A percentile compares a stretch with the other conserved stretches of the same genome.
These are phyloP conservation scores for Diaporthe amygdali DNA, from an alignment of 2,329 filamentous ascomycete species.

Conservation along the genomic window DNA sequence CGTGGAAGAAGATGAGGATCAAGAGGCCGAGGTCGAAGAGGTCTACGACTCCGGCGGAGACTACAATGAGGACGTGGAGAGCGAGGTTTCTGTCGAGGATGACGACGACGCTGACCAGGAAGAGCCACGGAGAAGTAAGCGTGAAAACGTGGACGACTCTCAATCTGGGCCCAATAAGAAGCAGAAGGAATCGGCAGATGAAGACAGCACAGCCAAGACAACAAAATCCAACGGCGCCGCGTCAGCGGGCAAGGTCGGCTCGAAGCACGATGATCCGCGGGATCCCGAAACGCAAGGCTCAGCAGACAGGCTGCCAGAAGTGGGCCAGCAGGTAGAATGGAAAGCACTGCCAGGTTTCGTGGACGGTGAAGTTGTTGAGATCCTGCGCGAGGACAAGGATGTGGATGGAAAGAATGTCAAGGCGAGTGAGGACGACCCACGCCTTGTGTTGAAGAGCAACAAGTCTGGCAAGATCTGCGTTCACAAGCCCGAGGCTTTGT, in stretches of 20 bases:
- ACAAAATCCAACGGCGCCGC: not conserved
- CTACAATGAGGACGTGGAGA: not conserved
- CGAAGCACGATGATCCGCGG: constrained; percentile 25
- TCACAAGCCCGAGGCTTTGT: constrained; percentile 33
- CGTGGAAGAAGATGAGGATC: not conserved
- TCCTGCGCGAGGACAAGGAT: constrained; percentile 14
- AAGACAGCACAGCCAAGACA: not conserved
- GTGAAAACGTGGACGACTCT: not conserved
- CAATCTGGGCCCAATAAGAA: not conserved
- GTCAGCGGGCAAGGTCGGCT: constrained; percentile 22
- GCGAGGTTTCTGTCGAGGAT: not conserved
- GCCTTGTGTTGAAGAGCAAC: constrained; percentile 18
- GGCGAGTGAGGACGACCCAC: constrained; percentile 23
- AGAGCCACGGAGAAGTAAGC: not conserved
- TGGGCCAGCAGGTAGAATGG: constrained; percentile 24
- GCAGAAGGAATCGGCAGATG: not conserved
- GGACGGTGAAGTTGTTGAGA: constrained; percentile 27
- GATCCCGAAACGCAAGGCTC: constrained; percentile 20
- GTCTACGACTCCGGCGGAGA: not conserved
- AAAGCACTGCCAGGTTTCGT: constrained; percentile 25
- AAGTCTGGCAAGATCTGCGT: constrained; percentile 26
- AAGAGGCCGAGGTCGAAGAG: not conserved
- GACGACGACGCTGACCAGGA: not conserved
- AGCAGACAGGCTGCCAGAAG: constrained; percentile 19
- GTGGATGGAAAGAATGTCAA: constrained; percentile 25